Base-by-base conservation (phyloP, 2,329 filamentous ascomycete species). In the Penicillium sp. region DNA sequence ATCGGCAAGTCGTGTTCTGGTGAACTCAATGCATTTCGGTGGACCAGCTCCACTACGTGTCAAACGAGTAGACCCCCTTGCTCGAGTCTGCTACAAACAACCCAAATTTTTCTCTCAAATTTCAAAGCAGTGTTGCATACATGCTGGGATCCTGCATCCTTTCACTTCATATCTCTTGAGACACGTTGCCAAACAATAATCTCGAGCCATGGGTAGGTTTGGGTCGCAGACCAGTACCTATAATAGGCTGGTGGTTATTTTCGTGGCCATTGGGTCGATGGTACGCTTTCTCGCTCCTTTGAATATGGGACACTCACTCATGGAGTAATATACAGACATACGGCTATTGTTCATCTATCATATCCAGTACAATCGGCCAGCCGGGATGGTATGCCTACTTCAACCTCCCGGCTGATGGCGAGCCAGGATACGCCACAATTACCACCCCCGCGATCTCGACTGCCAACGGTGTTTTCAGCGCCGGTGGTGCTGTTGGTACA, bases 321-420 rank as follows among this genome's bases (percentile, higher is more conserved):
- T 18, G 9, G 38, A 45, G 13, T 22, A 56, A 54, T 31, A 31
- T 16, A 27, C 50, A 79, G 77, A 81, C 80, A 2, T 82, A 81
- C 57, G 79, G 80, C 21, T 82, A 81, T 58, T 77, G 74, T 49
- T 72, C 79, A 8, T 80, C 79, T 1, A 75, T 82, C 36, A 82
- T 82, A 36, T 71, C 75, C 38, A 79, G 77, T 52, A 82, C 79
- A 14, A 81, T 82, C 49, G 80, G 80, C 8, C 79, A 82, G 51
- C 78, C 79, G 3, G 79, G 79, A 57, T 82, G 79, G 78, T 82
- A 80, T 60, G 56, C 64, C 16, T 81, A 76, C 65, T 82, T 83
- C 61, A 60, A 77, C 42, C 72, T 82, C 9, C 79, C 79, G 0
- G 56, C 55, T 10, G 65, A 74, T 31, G 77, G 75, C 11, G 71